These are phyloP conservation scores for Macrolepiota albuminosa DNA, from an alignment of 768 basidiomycete species.

Conservation along the genomic window DNA sequence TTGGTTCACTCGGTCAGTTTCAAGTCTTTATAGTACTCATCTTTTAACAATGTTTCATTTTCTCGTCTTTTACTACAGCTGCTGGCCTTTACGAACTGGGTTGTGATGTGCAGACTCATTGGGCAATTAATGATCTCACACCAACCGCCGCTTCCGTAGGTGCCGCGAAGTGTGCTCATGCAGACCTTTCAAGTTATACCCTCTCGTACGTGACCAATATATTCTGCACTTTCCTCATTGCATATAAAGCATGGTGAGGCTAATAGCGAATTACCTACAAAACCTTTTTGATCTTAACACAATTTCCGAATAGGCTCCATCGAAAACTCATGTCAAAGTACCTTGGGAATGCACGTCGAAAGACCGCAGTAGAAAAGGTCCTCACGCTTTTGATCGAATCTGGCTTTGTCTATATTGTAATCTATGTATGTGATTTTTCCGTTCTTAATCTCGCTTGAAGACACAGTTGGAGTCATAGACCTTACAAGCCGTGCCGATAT, in stretches of 20 bases:
- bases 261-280: neutral
- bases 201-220: conserved; percentile 26
- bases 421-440: conserved; percentile 19
- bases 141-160: conserved; percentile 23
- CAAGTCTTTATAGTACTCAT: neutral
- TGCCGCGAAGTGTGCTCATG: conserved; percentile 19
- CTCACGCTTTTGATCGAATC: conserved; percentile 25
- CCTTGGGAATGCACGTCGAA: conserved; percentile 20
- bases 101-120: conserved; percentile 22
- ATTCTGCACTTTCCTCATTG: conserved; percentile 24
- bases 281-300: neutral
- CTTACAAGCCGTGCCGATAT: conserved; percentile 26
- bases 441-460: neutral
- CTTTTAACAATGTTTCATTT: neutral
- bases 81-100: conserved; percentile 26
- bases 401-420: conserved; percentile 21
- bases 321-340: conserved; percentile 20
- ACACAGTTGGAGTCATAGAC: conserved; percentile 14
- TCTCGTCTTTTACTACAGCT: conserved; percentile 5
- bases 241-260: conserved; percentile 20
- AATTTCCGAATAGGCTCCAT: conserved; percentile 14
- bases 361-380: conserved; percentile 23
- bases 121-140: conserved; percentile 18
- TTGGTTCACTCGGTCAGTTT: conserved; percentile 22
- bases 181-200: conserved; percentile 24